phyloP scores from a whole-genome alignment of 169 alveolate genomes.

The Cryptosporidium sp. region DNA sequence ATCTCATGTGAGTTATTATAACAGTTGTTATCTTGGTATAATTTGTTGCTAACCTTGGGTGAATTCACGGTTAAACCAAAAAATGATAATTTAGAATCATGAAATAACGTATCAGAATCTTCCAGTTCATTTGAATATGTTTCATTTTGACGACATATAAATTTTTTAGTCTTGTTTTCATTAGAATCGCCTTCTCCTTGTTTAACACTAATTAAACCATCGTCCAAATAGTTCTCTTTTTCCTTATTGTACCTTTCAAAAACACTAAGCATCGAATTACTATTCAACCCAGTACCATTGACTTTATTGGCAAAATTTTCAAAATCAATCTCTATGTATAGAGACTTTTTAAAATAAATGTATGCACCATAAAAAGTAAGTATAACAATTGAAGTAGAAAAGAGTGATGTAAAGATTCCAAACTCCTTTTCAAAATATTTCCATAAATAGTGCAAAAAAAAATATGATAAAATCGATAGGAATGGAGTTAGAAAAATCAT shows the following conservation, averaged over 20 bases:
- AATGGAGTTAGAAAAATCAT: background rate
- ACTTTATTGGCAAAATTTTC: background rate
- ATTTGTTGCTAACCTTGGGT: constrained; percentile 1
- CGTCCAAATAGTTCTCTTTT: constrained; percentile 17
- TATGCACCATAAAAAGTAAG: constrained; percentile 51
- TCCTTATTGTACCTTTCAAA: constrained; percentile 37
- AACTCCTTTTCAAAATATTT: constrained; percentile 36
- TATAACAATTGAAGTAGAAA: background rate
- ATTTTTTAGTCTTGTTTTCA: background rate
- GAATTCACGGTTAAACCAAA: constrained; percentile 47
- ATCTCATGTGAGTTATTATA: background rate
- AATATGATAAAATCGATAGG: background rate
- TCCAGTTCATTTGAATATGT: background rate
- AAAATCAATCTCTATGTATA: constrained; percentile 8
- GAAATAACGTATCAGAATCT: background rate
- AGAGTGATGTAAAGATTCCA: constrained; percentile 34
- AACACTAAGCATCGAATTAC: background rate
- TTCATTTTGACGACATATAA: background rate
- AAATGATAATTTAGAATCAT: constrained; percentile 11
- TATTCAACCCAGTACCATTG: background rate
- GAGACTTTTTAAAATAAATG: constrained; percentile 45
- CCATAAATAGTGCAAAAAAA: constrained; percentile 39
- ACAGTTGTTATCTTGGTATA: background rate
- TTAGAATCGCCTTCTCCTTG: background rate
- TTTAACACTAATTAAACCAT: background rate